Evolutionary conservation across 768 basidiomycete species (phyloP), one percentile per base, ranked within the genome.

Genomic region (Psilocybe tampanensis): DNA sequence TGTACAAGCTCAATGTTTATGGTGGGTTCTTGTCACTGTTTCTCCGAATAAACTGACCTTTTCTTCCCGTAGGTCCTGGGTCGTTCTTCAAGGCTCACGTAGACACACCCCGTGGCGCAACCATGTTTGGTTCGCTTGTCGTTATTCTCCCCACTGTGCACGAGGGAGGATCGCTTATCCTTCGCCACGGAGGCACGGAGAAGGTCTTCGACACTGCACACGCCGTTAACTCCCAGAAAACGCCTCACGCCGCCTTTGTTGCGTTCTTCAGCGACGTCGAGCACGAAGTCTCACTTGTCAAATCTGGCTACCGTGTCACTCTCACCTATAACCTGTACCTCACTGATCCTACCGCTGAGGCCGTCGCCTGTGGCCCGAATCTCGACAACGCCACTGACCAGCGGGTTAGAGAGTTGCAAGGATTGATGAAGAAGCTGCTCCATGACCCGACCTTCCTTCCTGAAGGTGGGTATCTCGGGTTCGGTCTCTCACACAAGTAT

Each of bases 91-190:
- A 80, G 56, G 47, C 76, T 1, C 82, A 81, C 56, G 66, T 72
- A 32, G 81, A 82, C 52, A 81, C 80, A 0, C 80, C 79, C 5
- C 29, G 29, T 9, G 9, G 29, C 29, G 29, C 4, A 9, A 29
- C 29, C 22, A 81, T 80, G 75, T 76, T 84, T 39, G 80, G 79
- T 1, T 82, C 81, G 1, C 72, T 85, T 26, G 76, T 81, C 3
- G 51, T 82, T 23, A 66, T 80, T 13, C 67, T 81, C 32, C 82
- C 80, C 2, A 75, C 76, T 0, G 11, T 55, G 0, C 77, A 82
- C 59, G 70, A 78, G 29, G 81, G 80, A 6, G 80, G 81, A 2
- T 65, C 66, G 12, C 72, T 80, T 13, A 48, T 70, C 6, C 66
- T 83, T 2, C 68, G 69, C 5, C 65, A 73, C 24, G 50, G 41